Evolutionary conservation across 805 yeast species (phyloP).

Genomic region (Saitoella complicata): DNA sequence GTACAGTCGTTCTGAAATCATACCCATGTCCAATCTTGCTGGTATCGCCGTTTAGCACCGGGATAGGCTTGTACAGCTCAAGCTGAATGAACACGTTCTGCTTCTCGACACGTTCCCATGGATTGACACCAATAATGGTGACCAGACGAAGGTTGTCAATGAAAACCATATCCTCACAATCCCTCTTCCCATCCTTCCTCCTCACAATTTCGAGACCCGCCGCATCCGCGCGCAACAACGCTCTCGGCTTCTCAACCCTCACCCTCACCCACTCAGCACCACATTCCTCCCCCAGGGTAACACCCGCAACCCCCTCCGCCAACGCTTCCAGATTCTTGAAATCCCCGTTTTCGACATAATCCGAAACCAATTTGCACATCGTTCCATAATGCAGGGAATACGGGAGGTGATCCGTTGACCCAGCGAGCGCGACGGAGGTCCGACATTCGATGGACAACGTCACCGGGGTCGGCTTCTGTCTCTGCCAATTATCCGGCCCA

Average conservation of each 20-base stretch:
- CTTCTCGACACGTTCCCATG: constrained; percentile 67
- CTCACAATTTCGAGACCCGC: constrained; percentile 29
- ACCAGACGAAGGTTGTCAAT: constrained; percentile 21
- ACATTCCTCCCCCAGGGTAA: constrained; percentile 25
- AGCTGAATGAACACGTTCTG: constrained; percentile 57
- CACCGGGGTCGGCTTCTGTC: constrained; percentile 42
- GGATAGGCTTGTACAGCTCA: constrained; percentile 29
- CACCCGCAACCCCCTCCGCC: constrained; percentile 32
- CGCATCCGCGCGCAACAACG: constrained; percentile 41
- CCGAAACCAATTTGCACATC: constrained; percentile 47
- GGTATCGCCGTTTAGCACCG: constrained; percentile 8
- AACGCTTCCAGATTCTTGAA: constrained; percentile 25
- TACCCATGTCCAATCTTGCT: constrained; percentile 15
- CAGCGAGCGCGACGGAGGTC: constrained; percentile 59
- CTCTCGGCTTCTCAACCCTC: constrained; percentile 32
- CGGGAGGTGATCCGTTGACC: constrained; percentile 62
- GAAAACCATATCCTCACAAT: too few species aligned
- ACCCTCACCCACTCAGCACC: constrained; percentile 33
- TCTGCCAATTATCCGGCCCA: constrained; percentile 11
- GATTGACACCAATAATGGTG: constrained; percentile 84
- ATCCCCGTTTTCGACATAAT: constrained; percentile 30
- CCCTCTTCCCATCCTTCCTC: not conserved
- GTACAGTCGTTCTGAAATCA: constrained; percentile 29
- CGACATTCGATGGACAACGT: constrained; percentile 39
- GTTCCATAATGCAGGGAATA: constrained; percentile 82